Evolutionary conservation across 2,329 filamentous ascomycete species (phyloP).

Genomic region (Gremmenia infestans): DNA sequence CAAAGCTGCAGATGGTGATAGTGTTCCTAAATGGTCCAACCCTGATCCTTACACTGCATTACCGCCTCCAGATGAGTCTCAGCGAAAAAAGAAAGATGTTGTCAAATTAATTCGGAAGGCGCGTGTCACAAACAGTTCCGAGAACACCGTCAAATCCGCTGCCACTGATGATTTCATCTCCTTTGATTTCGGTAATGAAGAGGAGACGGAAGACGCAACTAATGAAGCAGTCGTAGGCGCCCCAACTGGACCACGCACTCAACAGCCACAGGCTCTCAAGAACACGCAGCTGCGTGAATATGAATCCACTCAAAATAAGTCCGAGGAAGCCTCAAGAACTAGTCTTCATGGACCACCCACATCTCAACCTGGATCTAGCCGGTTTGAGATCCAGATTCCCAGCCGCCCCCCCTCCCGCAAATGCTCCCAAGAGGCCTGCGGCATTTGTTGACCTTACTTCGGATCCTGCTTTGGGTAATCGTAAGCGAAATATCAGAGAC

Average conservation of each 20-base stretch:
- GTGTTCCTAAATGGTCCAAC: conserved; percentile 82
- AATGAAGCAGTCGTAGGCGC: conserved; percentile 10
- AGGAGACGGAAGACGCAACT: conserved; percentile 12
- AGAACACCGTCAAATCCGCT: conserved; percentile 43
- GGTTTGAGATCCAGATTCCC: neutral
- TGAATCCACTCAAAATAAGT: neutral
- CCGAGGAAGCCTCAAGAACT: neutral
- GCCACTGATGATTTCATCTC: conserved; percentile 85
- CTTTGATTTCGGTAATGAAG: conserved; percentile 59
- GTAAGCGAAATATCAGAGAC: conserved; percentile 72
- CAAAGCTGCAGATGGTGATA: conserved; percentile 38
- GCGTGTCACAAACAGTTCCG: conserved; percentile 53
- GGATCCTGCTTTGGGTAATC: conserved; percentile 51
- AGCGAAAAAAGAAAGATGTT: conserved; percentile 76
- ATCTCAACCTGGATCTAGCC: neutral
- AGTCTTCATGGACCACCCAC: neutral
- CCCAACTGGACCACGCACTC: conserved; percentile 7
- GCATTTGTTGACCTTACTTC: conserved; percentile 22
- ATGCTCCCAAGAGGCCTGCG: conserved; percentile 5
- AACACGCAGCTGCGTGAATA: neutral
- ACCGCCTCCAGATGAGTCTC: conserved; percentile 69
- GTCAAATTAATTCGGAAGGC: conserved; percentile 90
- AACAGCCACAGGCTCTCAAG: neutral
- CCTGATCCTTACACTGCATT: conserved; percentile 89
- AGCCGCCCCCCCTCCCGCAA: neutral